phyloP scores from a whole-genome alignment of 371 early-diverging fungal genomes.

The Cokeromyces recurvatus region DNA sequence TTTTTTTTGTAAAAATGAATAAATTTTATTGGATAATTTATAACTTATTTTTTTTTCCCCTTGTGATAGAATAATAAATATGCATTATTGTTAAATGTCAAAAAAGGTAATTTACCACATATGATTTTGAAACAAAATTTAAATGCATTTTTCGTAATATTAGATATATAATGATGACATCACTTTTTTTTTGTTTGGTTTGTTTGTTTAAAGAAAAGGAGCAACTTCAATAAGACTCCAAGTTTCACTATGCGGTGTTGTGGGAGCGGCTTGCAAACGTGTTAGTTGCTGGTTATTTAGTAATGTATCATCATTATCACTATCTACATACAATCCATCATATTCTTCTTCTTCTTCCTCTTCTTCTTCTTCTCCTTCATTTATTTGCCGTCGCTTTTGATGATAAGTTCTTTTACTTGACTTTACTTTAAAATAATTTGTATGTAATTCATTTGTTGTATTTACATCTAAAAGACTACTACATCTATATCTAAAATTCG shows the following conservation, averaged over 20 bases:
- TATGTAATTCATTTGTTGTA: conserved; percentile 10
- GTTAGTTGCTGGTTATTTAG: neutral
- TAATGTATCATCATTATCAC: conserved; percentile 18
- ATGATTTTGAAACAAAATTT: too few relatives aligned
- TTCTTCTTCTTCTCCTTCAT: conserved; percentile 14
- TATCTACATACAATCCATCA: conserved; percentile 12
- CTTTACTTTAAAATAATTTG: conserved; percentile 18
- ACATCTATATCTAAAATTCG: conserved; percentile 24
- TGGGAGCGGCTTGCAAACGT: conserved; percentile 8
- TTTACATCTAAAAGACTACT: neutral
- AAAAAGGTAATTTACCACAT: too few relatives aligned
- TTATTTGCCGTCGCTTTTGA: conserved; percentile 1
- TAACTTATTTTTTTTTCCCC: too few relatives aligned
- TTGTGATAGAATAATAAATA: too few relatives aligned
- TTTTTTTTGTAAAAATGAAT: too few relatives aligned
- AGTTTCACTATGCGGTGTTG: conserved; percentile 17
- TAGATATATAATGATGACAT: too few relatives aligned
- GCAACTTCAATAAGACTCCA: conserved; percentile 51
- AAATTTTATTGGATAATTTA: too few relatives aligned
- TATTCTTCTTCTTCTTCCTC: neutral
- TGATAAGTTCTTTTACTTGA: neutral
- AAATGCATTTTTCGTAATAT: too few relatives aligned
- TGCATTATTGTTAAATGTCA: too few relatives aligned
- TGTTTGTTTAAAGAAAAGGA: conserved; percentile 30
- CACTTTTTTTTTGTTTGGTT: too few relatives aligned